phyloP scores from a whole-genome alignment of 2,329 filamentous ascomycete genomes.

The Epichloe uncinata region DNA sequence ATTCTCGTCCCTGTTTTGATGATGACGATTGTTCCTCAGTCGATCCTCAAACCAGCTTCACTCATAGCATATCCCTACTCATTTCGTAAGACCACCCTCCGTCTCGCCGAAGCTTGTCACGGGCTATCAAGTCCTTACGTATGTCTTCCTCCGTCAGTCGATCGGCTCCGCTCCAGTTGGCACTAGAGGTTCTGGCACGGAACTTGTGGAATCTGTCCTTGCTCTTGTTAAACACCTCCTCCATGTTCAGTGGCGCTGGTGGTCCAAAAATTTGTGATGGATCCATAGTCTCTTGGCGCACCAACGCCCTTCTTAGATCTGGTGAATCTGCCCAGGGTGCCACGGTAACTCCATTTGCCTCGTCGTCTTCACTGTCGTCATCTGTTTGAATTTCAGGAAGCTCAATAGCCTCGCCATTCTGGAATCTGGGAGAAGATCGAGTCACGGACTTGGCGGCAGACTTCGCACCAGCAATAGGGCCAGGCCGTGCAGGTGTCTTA shows the following conservation, averaged over 20 bases:
- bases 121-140: slow-evolving; percentile 60
- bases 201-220: slow-evolving; percentile 80
- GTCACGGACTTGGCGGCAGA: slow-evolving; percentile 46
- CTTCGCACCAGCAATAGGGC: slow-evolving; percentile 29
- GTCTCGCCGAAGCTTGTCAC: slow-evolving; percentile 67
- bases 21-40: neutral
- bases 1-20: neutral
- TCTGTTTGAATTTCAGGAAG: slow-evolving; percentile 94
- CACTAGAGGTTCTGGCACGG: slow-evolving; percentile 80
- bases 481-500: slow-evolving; percentile 57
- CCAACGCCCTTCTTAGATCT: slow-evolving; percentile 60
- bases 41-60: neutral
- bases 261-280: slow-evolving; percentile 79
- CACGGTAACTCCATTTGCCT: slow-evolving; percentile 39
- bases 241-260: slow-evolving; percentile 80
- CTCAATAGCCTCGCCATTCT: slow-evolving; percentile 79
- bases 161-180: slow-evolving; percentile 82
- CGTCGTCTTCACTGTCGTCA: slow-evolving; percentile 70
- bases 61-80: slow-evolving; percentile 31
- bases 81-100: slow-evolving; percentile 72
- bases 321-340: slow-evolving; percentile 85
- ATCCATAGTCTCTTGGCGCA: slow-evolving; percentile 74
- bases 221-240: slow-evolving; percentile 87
- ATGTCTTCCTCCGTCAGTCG: slow-evolving; percentile 79
- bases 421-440: slow-evolving; percentile 70